Evolutionary conservation across 768 basidiomycete species (phyloP), one percentile per base, ranked within the genome.

Genomic region (Roridomyces roridus): DNA sequence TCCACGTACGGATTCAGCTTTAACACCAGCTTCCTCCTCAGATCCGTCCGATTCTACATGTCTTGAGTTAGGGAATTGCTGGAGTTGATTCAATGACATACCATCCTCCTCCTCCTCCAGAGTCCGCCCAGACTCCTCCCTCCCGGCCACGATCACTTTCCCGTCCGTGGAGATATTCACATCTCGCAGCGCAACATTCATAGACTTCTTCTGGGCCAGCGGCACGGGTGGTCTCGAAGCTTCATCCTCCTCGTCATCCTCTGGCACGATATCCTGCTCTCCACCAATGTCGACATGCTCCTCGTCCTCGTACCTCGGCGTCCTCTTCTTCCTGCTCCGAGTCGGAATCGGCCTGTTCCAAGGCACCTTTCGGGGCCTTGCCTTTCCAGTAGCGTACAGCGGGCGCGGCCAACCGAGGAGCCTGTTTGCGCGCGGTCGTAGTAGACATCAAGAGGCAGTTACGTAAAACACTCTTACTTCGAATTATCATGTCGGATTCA

Each of bases 321-420:
- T 69, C 73, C 28, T 74, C 77, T 1, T 82, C 85, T 57, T 85
- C 82, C 44, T 83, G 81, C 40, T 88, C 88, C 4, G 86, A 87
- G 62, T 90, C 89, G 6, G 88, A 88, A 20, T 82, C 76, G 36
- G 74, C 72, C 23, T 84, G 84, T 2, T 84, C 84, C 2, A 74
- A 75, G 29, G 75, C 80, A 42, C 90, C 91, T 70, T 92, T 93
- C 0, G 93, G 93, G 0, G 86, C 91, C 64, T 93, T 92, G 51
- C 94, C 94, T 64, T 90, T 91, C 87, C 92, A 92, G 72, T 96
- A 96, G 3, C 94, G 89, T 6, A 85, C 89, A 3, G 85, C 92
- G 5, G 94, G 92, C 47, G 81, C 78, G n/a, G 92, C 82, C 7
- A 86, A 80, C n/a, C 91, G 85, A 20, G 88, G 85, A 8, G 91